Conservation (phyloP, 2,329 filamentous ascomycete species). For the Hypoxylon sp. region DNA sequence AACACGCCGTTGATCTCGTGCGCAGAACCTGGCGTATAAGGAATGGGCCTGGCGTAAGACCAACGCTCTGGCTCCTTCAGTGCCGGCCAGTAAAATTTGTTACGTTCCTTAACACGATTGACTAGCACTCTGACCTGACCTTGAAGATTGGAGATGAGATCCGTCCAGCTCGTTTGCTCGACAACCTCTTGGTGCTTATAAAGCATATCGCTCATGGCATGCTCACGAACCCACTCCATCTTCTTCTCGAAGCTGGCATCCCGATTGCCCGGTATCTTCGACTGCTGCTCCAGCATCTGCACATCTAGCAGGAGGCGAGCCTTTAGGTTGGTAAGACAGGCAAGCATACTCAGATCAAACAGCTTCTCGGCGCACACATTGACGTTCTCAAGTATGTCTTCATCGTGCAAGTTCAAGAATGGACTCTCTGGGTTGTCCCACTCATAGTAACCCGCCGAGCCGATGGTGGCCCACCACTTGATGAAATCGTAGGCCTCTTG, state of each 20-base stretch:
- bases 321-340: slow-evolving; percentile 33
- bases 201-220: slow-evolving; percentile 30
- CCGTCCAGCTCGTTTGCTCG: slow-evolving; percentile 22
- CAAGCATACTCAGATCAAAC: slow-evolving; percentile 15
- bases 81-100: slow-evolving; percentile 35
- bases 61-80: slow-evolving; percentile 31
- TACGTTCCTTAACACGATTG: slow-evolving; percentile 13
- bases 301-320: slow-evolving; percentile 33
- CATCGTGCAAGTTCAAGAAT: slow-evolving; percentile 67
- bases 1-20: slow-evolving; percentile 29
- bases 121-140: slow-evolving; percentile 24
- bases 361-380: background rate
- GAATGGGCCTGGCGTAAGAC: slow-evolving; percentile 3
- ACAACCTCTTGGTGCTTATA: slow-evolving; percentile 35
- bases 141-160: slow-evolving; percentile 8
- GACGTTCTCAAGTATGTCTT: slow-evolving; percentile 67
- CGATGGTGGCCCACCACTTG: slow-evolving; percentile 33
- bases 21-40: slow-evolving; percentile 17
- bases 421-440: slow-evolving; percentile 52
- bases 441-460: slow-evolving; percentile 48
- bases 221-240: slow-evolving; percentile 35
- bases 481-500: slow-evolving; percentile 42
- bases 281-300: slow-evolving; percentile 18
- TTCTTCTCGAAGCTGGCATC: slow-evolving; percentile 30
- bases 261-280: slow-evolving; percentile 10